phyloP scores from a whole-genome alignment of 306 rosid species.

The Dicorynia guianensis region DNA sequence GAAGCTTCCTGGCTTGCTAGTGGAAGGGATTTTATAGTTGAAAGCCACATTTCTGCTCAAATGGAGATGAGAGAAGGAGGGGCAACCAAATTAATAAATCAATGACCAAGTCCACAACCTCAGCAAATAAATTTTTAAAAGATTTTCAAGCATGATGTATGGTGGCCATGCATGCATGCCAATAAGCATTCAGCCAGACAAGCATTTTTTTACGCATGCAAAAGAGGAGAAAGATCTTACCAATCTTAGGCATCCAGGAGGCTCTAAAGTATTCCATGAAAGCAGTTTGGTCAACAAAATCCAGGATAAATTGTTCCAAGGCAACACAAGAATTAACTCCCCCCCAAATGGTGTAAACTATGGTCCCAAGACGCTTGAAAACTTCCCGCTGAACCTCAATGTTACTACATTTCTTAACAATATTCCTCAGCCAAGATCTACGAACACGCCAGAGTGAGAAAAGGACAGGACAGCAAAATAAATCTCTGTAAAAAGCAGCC shows the following conservation, averaged over 20 bases:
- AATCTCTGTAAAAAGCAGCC: conserved; percentile 66
- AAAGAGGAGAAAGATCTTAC: conserved; percentile 67
- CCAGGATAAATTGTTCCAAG: conserved; percentile 71
- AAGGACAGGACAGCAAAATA: conserved; percentile 80
- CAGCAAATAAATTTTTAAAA: conserved; percentile 22
- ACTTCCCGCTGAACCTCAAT: conserved; percentile 86
- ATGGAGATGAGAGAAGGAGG: conserved; percentile 3
- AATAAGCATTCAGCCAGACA: conserved; percentile 19
- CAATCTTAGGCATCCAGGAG: conserved; percentile 91
- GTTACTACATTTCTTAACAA: conserved; percentile 76
- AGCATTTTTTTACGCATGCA: conserved; percentile 21
- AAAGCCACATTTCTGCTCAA: conserved; percentile 92
- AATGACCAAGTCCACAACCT: conserved; percentile 29
- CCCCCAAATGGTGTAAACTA: conserved; percentile 75
- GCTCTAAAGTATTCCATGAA: conserved; percentile 88
- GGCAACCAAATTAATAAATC: conserved; percentile 29
- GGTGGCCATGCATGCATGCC: conserved; percentile 25
- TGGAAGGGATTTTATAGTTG: conserved; percentile 73
- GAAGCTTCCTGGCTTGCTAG: conserved; percentile 96
- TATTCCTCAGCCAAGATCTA: conserved; percentile 91
- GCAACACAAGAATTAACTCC: conserved; percentile 57
- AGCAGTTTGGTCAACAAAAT: conserved; percentile 85
- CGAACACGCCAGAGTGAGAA: conserved; percentile 94
- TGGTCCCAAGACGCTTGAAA: conserved; percentile 77
- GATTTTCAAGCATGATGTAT: not conserved